phyloP scores from a whole-genome alignment of 2,329 filamentous ascomycete species.

The Neopestalotiopsis sp. region DNA sequence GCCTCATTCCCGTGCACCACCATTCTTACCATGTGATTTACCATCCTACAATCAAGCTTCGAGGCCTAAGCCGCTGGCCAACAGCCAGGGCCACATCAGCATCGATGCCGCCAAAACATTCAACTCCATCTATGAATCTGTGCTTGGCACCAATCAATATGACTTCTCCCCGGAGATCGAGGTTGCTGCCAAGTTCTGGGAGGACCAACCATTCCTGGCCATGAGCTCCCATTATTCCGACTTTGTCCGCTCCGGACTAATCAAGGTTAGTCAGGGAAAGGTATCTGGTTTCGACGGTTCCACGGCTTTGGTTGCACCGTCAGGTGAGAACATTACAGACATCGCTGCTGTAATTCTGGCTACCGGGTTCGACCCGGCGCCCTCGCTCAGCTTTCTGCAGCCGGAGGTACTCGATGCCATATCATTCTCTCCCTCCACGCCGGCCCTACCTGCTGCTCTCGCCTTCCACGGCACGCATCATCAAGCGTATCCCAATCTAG shows the following conservation, averaged over 20 bases:
- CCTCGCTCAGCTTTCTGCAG: constrained; percentile 69
- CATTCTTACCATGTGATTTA: constrained; percentile 76
- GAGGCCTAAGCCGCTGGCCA: constrained; percentile 62
- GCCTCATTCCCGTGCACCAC: constrained; percentile 53
- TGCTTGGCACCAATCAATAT: constrained; percentile 60
- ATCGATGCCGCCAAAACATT: constrained; percentile 58
- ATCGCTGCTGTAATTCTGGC: constrained; percentile 74
- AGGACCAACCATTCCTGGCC: constrained; percentile 67
- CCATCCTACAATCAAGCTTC: constrained; percentile 72
- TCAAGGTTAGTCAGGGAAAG: constrained; percentile 56
- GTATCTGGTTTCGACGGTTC: constrained; percentile 41
- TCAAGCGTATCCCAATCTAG: constrained; percentile 64
- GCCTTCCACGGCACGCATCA: constrained; percentile 71
- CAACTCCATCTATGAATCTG: constrained; percentile 55
- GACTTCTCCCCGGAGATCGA: constrained; percentile 50
- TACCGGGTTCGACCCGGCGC: constrained; percentile 73
- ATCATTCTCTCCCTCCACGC: constrained; percentile 58
- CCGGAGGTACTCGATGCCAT: constrained; percentile 59
- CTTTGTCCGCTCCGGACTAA: constrained; percentile 70
- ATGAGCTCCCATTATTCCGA: constrained; percentile 76
- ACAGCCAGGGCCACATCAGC: constrained; percentile 69
- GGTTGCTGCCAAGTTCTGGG: constrained; percentile 44
- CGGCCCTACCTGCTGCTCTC: constrained; percentile 67
- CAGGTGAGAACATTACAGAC: constrained; percentile 48
- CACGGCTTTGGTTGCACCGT: constrained; percentile 39